These are phyloP conservation scores for Neofusicoccum laricinum DNA, from an alignment of 2,329 filamentous ascomycete species.

Conservation along the genomic window DNA sequence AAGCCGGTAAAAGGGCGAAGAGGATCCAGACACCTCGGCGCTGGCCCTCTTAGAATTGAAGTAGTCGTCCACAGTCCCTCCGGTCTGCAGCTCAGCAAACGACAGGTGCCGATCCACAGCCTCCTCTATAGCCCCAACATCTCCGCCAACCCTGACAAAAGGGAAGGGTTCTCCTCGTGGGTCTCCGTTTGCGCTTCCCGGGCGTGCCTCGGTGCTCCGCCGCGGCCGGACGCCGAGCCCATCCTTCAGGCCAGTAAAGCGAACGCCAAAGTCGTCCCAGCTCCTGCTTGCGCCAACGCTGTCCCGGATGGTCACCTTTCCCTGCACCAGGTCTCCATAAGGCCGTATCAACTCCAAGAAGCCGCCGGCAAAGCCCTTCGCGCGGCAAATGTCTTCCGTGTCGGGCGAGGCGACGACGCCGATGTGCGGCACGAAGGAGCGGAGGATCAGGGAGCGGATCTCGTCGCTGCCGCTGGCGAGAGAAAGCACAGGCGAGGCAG, in stretches of 20 bases:
- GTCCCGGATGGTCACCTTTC: constrained; percentile 86
- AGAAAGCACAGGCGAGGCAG: constrained; percentile 34
- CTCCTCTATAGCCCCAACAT: constrained; percentile 70
- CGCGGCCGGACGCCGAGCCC: constrained; percentile 41
- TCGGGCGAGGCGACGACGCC: constrained; percentile 84
- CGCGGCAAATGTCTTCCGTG: constrained; percentile 72
- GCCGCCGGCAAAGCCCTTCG: constrained; percentile 81
- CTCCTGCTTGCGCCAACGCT: constrained; percentile 79
- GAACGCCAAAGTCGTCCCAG: constrained; percentile 87
- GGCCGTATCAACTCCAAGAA: constrained; percentile 83
- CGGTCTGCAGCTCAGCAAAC: constrained; percentile 62
- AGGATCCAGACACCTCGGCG: constrained; percentile 25
- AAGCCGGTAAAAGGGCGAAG: constrained; percentile 79
- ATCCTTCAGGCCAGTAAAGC: constrained; percentile 72
- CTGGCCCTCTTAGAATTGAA: constrained; percentile 38
- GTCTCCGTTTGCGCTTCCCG: constrained; percentile 23
- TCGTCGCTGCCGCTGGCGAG: constrained; percentile 48
- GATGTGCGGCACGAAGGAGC: constrained; percentile 85
- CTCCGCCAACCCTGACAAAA: constrained; percentile 44
- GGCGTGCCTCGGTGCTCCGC: constrained; percentile 37
- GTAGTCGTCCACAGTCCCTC: constrained; percentile 34
- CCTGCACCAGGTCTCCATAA: constrained; percentile 83
- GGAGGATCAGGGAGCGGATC: constrained; percentile 66
- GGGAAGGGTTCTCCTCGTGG: constrained; percentile 22
- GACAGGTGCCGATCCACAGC: constrained; percentile 76